These are phyloP conservation scores for Dovyalis caffra DNA, from an alignment of 345 rosid genomes.

Conservation along the genomic window DNA sequence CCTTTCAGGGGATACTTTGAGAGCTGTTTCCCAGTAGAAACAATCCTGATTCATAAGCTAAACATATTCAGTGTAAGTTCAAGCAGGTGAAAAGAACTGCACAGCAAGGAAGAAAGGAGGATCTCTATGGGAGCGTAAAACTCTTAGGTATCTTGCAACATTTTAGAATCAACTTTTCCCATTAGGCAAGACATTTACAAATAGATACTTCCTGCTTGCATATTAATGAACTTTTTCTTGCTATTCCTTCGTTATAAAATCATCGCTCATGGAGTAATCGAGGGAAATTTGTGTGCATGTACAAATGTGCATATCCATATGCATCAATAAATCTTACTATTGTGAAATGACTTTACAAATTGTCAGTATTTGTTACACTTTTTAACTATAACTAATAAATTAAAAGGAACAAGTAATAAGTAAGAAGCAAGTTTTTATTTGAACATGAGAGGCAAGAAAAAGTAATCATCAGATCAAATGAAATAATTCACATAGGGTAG, in stretches of 20 bases:
- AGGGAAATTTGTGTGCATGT: neutral
- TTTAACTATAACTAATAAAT: neutral
- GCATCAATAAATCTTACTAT: neutral
- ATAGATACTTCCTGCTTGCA: neutral
- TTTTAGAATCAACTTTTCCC: neutral
- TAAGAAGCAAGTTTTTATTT: neutral
- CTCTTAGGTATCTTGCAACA: neutral
- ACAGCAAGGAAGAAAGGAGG: neutral
- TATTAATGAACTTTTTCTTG: neutral
- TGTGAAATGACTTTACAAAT: neutral
- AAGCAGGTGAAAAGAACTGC: neutral
- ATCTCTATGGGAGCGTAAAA: neutral
- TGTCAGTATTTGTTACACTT: neutral
- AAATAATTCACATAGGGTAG: neutral
- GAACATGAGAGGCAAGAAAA: neutral
- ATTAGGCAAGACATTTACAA: neutral
- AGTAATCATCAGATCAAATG: neutral
- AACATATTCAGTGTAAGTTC: neutral
- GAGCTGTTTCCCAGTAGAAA: neutral
- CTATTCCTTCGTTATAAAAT: neutral
- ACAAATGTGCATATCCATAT: neutral
- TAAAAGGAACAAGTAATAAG: neutral
- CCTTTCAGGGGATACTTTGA: neutral
- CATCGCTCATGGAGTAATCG: neutral
- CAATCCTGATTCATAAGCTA: neutral